phyloP scores from a whole-genome alignment of 2,329 filamentous ascomycete genomes.

The Botrytis hyacinthi region DNA sequence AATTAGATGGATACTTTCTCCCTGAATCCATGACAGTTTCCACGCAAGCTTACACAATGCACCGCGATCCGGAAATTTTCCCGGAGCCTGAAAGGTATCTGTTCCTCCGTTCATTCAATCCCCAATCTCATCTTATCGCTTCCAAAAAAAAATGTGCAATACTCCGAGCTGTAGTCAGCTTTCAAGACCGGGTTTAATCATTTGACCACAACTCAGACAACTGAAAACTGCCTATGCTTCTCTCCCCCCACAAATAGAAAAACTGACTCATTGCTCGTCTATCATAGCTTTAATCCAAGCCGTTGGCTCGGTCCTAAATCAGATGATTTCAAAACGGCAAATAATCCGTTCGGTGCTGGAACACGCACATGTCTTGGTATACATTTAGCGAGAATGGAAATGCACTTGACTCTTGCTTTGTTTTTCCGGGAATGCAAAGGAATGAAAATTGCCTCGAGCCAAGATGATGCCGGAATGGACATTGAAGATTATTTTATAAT shows the following conservation, averaged over 20 bases:
- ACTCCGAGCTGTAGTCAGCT: no score
- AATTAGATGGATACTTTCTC: slow-evolving; percentile 38
- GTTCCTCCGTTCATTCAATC: neutral
- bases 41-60: slow-evolving; percentile 42
- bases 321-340: neutral
- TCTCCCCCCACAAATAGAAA: neutral
- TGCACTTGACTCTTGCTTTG: neutral
- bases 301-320: neutral
- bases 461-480: neutral
- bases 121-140: neutral
- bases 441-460: neutral
- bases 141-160: no score
- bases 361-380: neutral
- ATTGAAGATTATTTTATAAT: neutral
- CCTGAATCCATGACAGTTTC: slow-evolving; percentile 39
- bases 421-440: neutral
- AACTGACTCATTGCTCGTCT: neutral
- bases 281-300: neutral
- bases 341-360: slow-evolving; percentile 2
- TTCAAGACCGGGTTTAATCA: no score
- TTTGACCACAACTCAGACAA: no score
- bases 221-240: no score
- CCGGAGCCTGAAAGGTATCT: slow-evolving; percentile 33
- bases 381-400: slow-evolving; percentile 8
- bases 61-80: slow-evolving; percentile 41